Evolutionary conservation across 2,329 filamentous ascomycete species (phyloP), one percentile per base, ranked within the genome.

Genomic region (Hymenoscyphus salicellus): DNA sequence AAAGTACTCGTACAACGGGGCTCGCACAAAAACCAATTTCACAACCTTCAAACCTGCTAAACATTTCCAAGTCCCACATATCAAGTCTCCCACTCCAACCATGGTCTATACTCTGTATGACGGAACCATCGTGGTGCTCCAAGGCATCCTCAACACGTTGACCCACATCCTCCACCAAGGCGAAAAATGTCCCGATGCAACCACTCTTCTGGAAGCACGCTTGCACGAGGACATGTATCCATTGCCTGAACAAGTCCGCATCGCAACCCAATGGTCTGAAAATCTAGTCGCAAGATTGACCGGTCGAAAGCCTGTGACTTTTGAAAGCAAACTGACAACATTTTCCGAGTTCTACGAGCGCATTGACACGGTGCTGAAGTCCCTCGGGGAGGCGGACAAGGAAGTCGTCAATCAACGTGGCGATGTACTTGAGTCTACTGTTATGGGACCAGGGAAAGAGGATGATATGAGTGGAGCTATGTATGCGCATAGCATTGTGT

Each of bases 201-300:
- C 61, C 62, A 55, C 60, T 33, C 62, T 69, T 7, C 65, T 81
- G 58, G 72, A 76, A 11, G 77, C 76, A 30, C 74, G 77, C 4
- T 75, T 85, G n/a, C 68, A 75, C 62, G 76, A 78, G 1, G 79
- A 83, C 72, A 84, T 84, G 83, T 68, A 73, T 32, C 72, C 78
- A 3, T 72, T 84, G 43, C 63, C 75, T 64, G 82, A 76, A 75
- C 83, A 85, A 71, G 62, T 75, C 56, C 72, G 71, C 57, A 28
- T 75, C n/a, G 64, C 68, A 3, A 70, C 72, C 26, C 71, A 74
- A 57, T 72, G 64, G 64, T 65, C 68, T 1, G 73, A 71, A 62
- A 69, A 71, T 36, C 43, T 75, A 1, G 66, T 62, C 46, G 74
- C 74, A 16, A 63, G 69, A 43, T 63, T 75, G 17, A 73, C 71